Evolutionary conservation across 345 rosid genomes (phyloP).

Genomic region (Citrus glauca): DNA sequence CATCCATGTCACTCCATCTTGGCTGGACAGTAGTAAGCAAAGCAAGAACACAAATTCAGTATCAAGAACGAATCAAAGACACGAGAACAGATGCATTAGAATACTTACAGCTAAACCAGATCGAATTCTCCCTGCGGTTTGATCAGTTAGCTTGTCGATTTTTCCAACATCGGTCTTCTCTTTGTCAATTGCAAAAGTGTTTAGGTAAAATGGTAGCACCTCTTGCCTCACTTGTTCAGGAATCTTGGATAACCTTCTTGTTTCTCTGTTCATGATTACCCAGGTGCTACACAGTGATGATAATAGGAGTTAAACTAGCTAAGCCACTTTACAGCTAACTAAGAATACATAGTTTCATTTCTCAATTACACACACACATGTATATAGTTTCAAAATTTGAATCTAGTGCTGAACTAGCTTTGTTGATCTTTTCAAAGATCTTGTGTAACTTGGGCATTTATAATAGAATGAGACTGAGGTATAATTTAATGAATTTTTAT

Average conservation of each 20-base stretch:
- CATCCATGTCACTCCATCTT: conserved; percentile 69
- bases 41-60: not conserved
- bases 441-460: too few relatives aligned
- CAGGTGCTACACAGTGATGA: conserved; percentile 39
- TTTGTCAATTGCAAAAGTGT: conserved; percentile 32
- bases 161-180: conserved; percentile 37
- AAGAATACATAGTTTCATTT: too few relatives aligned
- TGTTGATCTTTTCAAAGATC: too few relatives aligned
- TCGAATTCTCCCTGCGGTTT: conserved; percentile 40
- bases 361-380: too few relatives aligned
- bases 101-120: conserved; percentile 47
- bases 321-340: not conserved
- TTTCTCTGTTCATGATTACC: conserved; percentile 72
- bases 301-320: not conserved
- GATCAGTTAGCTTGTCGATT: conserved; percentile 50
- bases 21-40: conserved; percentile 35
- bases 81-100: too few relatives aligned
- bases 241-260: conserved; percentile 55
- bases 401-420: too few relatives aligned
- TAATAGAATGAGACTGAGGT: too few relatives aligned
- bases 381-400: too few relatives aligned
- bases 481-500: too few relatives aligned
- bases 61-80: too few relatives aligned
- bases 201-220: conserved; percentile 41
- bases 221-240: conserved; percentile 55